A percentile compares a stretch with the other conserved stretches of the same genome.
These are phyloP conservation scores for Leishmania aethiopica DNA, from an alignment of 208 protist species.

Conservation along the genomic window DNA sequence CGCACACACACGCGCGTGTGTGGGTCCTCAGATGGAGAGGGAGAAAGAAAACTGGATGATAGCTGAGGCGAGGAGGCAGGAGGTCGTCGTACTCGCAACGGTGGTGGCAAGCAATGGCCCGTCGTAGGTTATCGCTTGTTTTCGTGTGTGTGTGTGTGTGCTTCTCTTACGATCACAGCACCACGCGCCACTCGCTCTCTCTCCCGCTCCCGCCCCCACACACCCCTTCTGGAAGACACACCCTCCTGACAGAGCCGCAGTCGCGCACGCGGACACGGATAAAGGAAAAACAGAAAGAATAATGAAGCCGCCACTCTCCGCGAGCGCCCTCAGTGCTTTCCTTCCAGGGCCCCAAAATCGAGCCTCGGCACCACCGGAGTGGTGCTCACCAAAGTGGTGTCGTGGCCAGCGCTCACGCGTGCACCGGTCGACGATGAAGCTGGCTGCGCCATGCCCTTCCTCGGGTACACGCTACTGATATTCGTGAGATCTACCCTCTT, in stretches of 20 bases:
- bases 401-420: neutral
- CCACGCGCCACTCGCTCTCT: too few species aligned
- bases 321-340: neutral
- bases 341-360: conserved; percentile 9
- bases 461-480: neutral
- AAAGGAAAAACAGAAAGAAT: neutral
- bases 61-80: too few species aligned
- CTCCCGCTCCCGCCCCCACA: too few species aligned
- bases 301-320: neutral
- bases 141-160: too few species aligned
- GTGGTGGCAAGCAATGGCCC: too few species aligned
- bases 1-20: neutral
- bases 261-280: neutral
- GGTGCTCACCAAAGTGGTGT: neutral
- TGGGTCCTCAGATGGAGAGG: neutral
- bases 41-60: neutral
- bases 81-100: too few species aligned
- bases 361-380: conserved; percentile 11
- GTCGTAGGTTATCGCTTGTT: too few species aligned
- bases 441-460: neutral
- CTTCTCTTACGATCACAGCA: too few species aligned
- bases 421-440: neutral
- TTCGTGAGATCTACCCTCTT: neutral
- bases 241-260: neutral
- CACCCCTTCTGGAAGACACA: too few species aligned